phyloP scores from a whole-genome alignment of 2,329 filamentous ascomycete species.

The Chlorencoelia australis region DNA sequence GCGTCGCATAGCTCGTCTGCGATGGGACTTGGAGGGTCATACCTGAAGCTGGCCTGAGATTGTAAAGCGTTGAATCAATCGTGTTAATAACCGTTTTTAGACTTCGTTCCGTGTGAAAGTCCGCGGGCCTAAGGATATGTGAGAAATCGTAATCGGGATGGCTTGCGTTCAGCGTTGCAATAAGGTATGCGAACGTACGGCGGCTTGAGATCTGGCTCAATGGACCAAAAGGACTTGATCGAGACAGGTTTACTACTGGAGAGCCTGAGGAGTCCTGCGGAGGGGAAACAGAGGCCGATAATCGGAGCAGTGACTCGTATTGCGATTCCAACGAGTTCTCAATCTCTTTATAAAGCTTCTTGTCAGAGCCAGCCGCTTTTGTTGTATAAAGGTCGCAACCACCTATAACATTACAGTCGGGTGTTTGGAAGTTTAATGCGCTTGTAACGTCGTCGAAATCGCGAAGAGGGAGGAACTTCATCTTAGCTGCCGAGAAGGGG shows the following conservation, averaged over 20 bases:
- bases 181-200: conserved; percentile 89
- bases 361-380: conserved; percentile 88
- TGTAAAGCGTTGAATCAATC: conserved; percentile 79
- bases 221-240: conserved; percentile 84
- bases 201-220: conserved; percentile 81
- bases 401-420: conserved; percentile 84
- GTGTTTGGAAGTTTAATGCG: conserved; percentile 90
- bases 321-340: conserved; percentile 84
- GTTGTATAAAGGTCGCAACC: conserved; percentile 96
- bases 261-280: conserved; percentile 65
- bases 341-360: conserved; percentile 95
- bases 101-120: conserved; percentile 79
- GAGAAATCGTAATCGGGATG: conserved; percentile 98
- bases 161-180: conserved; percentile 91
- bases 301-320: conserved; percentile 76
- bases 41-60: conserved; percentile 59
- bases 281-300: conserved; percentile 80
- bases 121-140: conserved; percentile 74
- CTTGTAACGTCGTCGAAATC: conserved; percentile 87
- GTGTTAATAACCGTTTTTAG: conserved; percentile 75
- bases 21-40: conserved; percentile 29
- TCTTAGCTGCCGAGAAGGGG: conserved; percentile 18
- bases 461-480: conserved; percentile 80
- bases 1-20: conserved; percentile 29
- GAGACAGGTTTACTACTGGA: conserved; percentile 61